These are phyloP conservation scores for Fusarium udum DNA, from an alignment of 2,329 filamentous ascomycete genomes.

Conservation along the genomic window DNA sequence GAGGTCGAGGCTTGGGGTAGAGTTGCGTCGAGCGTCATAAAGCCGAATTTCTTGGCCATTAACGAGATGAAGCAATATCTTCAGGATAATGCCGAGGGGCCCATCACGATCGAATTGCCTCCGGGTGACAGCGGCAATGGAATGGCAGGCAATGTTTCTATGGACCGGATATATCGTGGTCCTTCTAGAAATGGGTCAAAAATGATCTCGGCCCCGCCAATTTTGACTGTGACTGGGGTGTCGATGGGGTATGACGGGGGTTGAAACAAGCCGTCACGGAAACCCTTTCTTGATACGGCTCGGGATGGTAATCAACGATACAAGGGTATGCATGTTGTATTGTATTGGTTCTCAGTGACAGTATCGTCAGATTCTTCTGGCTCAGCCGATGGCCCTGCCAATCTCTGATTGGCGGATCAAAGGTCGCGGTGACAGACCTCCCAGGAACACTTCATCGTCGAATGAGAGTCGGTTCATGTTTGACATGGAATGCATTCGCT, in stretches of 20 bases:
- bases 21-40: conserved; percentile 4
- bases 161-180: neutral
- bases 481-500: conserved; percentile 49
- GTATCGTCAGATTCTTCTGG: conserved; percentile 16
- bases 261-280: conserved; percentile 38
- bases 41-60: conserved; percentile 2
- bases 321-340: conserved; percentile 7
- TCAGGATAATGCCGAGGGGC: conserved; percentile 22
- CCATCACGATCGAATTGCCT: conserved; percentile 19
- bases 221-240: conserved; percentile 16
- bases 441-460: conserved; percentile 57
- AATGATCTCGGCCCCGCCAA: conserved; percentile 35
- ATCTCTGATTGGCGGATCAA: conserved; percentile 58
- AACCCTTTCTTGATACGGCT: conserved; percentile 26
- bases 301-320: conserved; percentile 22
- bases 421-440: conserved; percentile 61
- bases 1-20: neutral
- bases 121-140: neutral
- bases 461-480: conserved; percentile 56
- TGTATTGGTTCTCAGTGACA: neutral
- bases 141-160: neutral
- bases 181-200: conserved; percentile 23
- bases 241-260: conserved; percentile 21
- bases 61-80: conserved; percentile 22
- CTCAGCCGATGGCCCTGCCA: conserved; percentile 65